Evolutionary conservation across 192 early-diverging fungal genomes (phyloP).

Genomic region (Entomortierella parvispora): DNA sequence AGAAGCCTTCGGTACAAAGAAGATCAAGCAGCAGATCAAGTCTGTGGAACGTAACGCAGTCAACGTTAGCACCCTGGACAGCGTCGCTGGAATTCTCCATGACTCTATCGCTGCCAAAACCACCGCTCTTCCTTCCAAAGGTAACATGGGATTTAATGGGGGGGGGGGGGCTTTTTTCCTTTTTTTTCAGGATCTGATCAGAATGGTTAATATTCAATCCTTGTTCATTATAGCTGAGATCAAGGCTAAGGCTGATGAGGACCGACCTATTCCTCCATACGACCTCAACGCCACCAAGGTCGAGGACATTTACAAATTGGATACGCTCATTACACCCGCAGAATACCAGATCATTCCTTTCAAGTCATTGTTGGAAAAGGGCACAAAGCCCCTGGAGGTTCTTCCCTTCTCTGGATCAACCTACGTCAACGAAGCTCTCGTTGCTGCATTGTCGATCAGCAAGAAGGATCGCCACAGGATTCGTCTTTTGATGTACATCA

Average conservation of each 20-base stretch:
- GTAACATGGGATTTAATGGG: conserved; percentile 2
- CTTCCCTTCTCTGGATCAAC: conserved; percentile 57
- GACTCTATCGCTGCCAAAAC: conserved; percentile 75
- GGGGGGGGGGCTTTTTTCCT: not conserved
- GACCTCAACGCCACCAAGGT: conserved; percentile 71
- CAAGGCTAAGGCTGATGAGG: conserved; percentile 59
- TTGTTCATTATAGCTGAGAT: conserved; percentile 43
- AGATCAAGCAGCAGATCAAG: conserved; percentile 82
- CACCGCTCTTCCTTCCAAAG: conserved; percentile 68
- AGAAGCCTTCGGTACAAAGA: conserved; percentile 94
- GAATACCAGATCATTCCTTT: conserved; percentile 75
- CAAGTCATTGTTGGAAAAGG: conserved; percentile 58
- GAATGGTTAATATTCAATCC: not conserved
- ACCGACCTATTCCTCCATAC: conserved; percentile 82
- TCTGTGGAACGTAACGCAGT: conserved; percentile 89
- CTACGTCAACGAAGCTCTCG: conserved; percentile 56
- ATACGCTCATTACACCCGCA: conserved; percentile 72
- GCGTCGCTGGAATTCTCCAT: conserved; percentile 72
- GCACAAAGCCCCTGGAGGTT: conserved; percentile 35
- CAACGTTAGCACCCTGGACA: conserved; percentile 72
- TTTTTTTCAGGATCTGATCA: not conserved
- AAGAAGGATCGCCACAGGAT: conserved; percentile 65
- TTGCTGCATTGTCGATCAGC: conserved; percentile 47
- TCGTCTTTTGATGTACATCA: conserved; percentile 77
- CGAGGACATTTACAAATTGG: conserved; percentile 84